A percentile compares a stretch with the other conserved stretches of the same genome.
These are phyloP conservation scores for Penicillium janthinellum DNA, from an alignment of 2,329 filamentous ascomycete species.

Conservation along the genomic window DNA sequence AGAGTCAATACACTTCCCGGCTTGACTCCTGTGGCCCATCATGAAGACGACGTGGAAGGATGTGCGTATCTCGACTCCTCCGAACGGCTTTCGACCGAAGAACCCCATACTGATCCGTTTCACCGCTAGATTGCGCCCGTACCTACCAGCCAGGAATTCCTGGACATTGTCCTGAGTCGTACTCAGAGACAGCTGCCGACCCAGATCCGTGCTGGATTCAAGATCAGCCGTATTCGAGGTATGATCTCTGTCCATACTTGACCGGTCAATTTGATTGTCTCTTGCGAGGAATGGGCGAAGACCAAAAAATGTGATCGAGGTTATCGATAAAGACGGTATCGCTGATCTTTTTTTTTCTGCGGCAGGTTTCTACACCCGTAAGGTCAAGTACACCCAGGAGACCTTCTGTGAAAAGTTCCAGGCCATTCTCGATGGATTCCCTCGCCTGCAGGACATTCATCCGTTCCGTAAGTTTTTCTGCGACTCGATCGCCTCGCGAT, in stretches of 20 bases:
- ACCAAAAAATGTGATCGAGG: conserved; percentile 20
- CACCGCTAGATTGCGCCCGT: conserved; percentile 71
- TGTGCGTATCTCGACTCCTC: conserved; percentile 33
- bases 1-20: conserved; percentile 28
- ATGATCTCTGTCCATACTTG: conserved; percentile 11
- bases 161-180: conserved; percentile 93
- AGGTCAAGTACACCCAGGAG: conserved; percentile 97
- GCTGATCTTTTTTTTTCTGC: conserved; percentile 33
- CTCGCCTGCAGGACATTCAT: conserved; percentile 89
- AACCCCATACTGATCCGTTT: conserved; percentile 35
- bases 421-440: conserved; percentile 89
- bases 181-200: conserved; percentile 92
- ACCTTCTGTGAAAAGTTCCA: conserved; percentile 94
- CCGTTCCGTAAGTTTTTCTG: conserved; percentile 69
- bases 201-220: conserved; percentile 93
- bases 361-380: conserved; percentile 87
- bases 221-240: conserved; percentile 86
- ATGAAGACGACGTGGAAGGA: conserved; percentile 66
- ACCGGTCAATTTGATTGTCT: not conserved
- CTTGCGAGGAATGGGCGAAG: conserved; percentile 1
- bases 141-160: conserved; percentile 90
- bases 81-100: conserved; percentile 20
- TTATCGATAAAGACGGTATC: conserved; percentile 30
- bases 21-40: conserved; percentile 37
- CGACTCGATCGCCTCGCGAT: conserved; percentile 2